Conservation (phyloP, 1,139 yeast species). For the Saccharomyces hybrid region DNA sequence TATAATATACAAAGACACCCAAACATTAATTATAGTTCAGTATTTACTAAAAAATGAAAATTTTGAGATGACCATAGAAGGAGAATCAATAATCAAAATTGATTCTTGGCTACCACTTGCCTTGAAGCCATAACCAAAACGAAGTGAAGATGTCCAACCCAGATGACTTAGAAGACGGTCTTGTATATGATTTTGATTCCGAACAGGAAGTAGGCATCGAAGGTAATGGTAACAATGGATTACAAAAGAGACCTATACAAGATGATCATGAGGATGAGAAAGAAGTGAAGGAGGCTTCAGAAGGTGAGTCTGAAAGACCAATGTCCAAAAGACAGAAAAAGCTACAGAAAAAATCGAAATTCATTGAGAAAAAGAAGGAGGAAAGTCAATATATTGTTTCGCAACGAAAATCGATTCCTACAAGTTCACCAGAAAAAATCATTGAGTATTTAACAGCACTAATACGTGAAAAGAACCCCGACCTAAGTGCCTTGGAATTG, state of each 20-base stretch:
- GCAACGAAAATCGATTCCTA: slow-evolving; percentile 24
- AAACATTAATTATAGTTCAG: neutral
- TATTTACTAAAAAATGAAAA: neutral
- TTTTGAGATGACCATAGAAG: neutral
- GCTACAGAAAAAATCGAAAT: slow-evolving; percentile 22
- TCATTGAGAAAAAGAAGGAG: slow-evolving; percentile 27
- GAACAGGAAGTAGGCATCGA: slow-evolving; percentile 9
- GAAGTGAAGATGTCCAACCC: slow-evolving; percentile 20
- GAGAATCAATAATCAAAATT: neutral
- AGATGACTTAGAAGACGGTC: slow-evolving; percentile 32
- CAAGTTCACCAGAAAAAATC: slow-evolving; percentile 21
- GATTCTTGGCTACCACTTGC: neutral
- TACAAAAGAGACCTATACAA: slow-evolving; percentile 6
- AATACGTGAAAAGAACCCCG: slow-evolving; percentile 28
- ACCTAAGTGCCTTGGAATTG: slow-evolving; percentile 30
- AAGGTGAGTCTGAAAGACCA: slow-evolving; percentile 2
- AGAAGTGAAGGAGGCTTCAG: slow-evolving; percentile 1
- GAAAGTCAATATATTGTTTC: slow-evolving; percentile 24
- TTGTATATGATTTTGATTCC: slow-evolving; percentile 20
- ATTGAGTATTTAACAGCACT: slow-evolving; percentile 27
- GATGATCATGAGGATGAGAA: slow-evolving; percentile 4
- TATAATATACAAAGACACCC: neutral
- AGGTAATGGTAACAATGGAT: neutral
- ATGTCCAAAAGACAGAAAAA: slow-evolving; percentile 30
- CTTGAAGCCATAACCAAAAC: neutral